A percentile compares a stretch with the other conserved stretches of the same genome.
These are phyloP conservation scores for Parmelia sp. DNA, from an alignment of 495 filamentous ascomycete genomes.

Conservation along the genomic window DNA sequence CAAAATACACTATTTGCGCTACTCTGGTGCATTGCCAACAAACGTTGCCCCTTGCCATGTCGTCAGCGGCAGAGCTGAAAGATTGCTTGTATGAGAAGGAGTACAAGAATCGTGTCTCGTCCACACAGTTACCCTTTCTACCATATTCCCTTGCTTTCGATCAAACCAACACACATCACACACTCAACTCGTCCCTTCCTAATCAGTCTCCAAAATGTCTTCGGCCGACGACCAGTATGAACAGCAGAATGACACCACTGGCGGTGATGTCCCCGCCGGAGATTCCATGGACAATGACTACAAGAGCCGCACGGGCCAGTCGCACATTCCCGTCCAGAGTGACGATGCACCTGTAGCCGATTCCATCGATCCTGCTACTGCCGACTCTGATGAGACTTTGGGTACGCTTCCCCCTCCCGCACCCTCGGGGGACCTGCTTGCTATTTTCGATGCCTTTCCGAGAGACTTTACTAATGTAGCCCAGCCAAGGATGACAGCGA, in stretches of 20 bases:
- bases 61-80: background rate
- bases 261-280: conserved; percentile 22
- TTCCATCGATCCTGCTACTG: conserved; percentile 36
- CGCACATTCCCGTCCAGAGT: conserved; percentile 45
- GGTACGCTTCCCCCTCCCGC: conserved; percentile 31
- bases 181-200: background rate
- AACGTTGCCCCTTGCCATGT: background rate
- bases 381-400: conserved; percentile 46
- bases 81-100: background rate
- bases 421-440: background rate
- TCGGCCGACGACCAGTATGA: conserved; percentile 31
- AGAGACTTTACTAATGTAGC: background rate
- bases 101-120: conserved; percentile 9
- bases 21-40: too few relatives aligned
- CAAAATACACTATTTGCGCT: too few relatives aligned
- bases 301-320: conserved; percentile 36
- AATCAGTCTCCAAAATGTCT: conserved; percentile 17
- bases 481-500: conserved; percentile 47
- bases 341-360: conserved; percentile 47
- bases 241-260: conserved; percentile 23
- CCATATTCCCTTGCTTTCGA: background rate
- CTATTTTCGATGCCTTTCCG: too few relatives aligned
- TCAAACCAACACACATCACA: background rate
- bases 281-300: conserved; percentile 36
- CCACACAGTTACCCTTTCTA: background rate